Percentiles rank a stretch among this genome's conserved stretches.
Conservation (phyloP, 2,329 filamentous ascomycete species). For the Ramularia collo-cygni region DNA sequence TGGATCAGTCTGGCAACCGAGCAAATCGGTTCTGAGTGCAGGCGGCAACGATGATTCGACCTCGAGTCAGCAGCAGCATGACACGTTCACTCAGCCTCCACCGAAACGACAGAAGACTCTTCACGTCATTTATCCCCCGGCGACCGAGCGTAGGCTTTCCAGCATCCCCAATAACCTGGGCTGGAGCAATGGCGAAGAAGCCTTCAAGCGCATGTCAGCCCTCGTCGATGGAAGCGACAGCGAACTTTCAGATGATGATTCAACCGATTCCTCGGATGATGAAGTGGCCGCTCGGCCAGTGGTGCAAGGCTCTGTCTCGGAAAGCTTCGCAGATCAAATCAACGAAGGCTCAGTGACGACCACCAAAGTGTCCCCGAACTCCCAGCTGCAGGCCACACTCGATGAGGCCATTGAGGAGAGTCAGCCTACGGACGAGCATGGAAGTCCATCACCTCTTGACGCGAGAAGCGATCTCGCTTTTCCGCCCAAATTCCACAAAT, state of each 20-base stretch:
- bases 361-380: background rate
- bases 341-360: background rate
- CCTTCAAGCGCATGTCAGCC: slow-evolving; percentile 1
- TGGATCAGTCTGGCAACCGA: background rate
- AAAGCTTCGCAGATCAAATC: slow-evolving; percentile 9
- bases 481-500: too few relatives aligned
- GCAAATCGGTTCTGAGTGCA: too few relatives aligned
- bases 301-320: slow-evolving; percentile 8
- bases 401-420: background rate
- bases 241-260: slow-evolving; percentile 4
- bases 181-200: slow-evolving; percentile 3
- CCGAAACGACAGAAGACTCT: too few relatives aligned
- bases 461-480: too few relatives aligned
- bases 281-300: background rate
- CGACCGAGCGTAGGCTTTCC: slow-evolving; percentile 1
- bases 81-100: too few relatives aligned
- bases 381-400: background rate
- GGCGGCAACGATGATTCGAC: too few relatives aligned
- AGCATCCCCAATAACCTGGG: slow-evolving; percentile 1
- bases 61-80: too few relatives aligned
- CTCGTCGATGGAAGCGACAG: slow-evolving; percentile 4
- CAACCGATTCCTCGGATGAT: slow-evolving; percentile 2
- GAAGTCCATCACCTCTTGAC: too few relatives aligned
- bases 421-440: background rate
- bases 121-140: background rate